Base-by-base conservation (phyloP, 2,329 filamentous ascomycete genomes). In the Stemphylium beticola region DNA sequence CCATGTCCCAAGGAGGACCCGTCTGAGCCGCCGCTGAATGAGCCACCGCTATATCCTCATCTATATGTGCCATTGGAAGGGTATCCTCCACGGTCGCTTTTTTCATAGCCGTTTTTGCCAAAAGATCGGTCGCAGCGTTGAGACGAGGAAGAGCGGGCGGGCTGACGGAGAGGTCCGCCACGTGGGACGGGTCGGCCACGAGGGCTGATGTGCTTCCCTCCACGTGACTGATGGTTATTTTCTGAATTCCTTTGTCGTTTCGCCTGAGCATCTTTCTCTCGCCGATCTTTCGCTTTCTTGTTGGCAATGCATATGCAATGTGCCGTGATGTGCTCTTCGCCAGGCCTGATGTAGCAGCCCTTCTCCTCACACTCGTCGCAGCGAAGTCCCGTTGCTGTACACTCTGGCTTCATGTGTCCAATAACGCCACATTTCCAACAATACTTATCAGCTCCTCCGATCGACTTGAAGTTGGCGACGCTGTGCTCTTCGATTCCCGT, bases 401-500 rank as follows among this genome's bases (percentile, higher is more conserved):
- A 61, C 4, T 47, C 40, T 4, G 34, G 10, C 24, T 41, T 55
- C 52, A 54, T 52, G 36, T 62, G 60, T 1, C 38, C 33, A 1
- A 6, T 10, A 6, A 37, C 51, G 0, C 58, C 55, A 31, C 60
- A 62, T 33, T 46, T 53, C 42, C 44, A 55, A 36, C 60, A 62
- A 47, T 62, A 62, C 33, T 42, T 22, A 11, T 32, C 17, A 1
- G 43, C 49, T 17, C 55, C 58, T 2, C 58, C 58, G 3, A 61
- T 46, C 9, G 48, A 34, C 14, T 39, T 29, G 10, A 56, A 58
- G 12, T 29, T 57, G 2, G 12, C n/a, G 17, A 53, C 50, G 15
- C 50, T 60, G 22, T 55, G 41, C 22, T 15, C 7, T 43, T 63
- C 61, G 4, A 60, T 22, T 14, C 24, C 43, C 4, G 14, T 32